A percentile compares a stretch with the other conserved stretches of the same genome.
phyloP scores from a whole-genome alignment of 1,284 basidiomycete species.

The Ceratobasidium sp. region DNA sequence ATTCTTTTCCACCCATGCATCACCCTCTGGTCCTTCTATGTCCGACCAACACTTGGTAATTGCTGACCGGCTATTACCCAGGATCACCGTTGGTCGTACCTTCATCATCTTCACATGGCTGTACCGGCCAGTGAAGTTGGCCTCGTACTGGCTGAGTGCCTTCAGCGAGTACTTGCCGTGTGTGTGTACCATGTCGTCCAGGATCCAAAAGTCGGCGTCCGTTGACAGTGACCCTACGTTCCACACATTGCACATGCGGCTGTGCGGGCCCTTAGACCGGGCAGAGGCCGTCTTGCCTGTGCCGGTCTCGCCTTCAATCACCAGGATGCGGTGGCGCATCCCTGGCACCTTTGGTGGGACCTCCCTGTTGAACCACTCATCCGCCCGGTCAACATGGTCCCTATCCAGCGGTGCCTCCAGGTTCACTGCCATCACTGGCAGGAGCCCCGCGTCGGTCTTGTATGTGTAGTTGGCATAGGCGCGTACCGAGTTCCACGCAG shows the following conservation, averaged over 20 bases:
- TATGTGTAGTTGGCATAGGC: background rate
- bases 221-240: background rate
- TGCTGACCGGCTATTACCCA: background rate
- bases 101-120: background rate
- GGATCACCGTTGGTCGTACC: background rate
- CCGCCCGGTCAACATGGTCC: background rate
- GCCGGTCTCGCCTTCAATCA: background rate
- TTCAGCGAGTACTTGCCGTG: conserved; percentile 13
- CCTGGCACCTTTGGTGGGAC: background rate
- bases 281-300: background rate
- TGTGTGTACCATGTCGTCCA: conserved; percentile 7
- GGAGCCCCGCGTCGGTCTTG: background rate
- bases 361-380: background rate
- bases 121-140: background rate
- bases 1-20: background rate
- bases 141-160: conserved; percentile 12
- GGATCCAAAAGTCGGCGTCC: conserved; percentile 6
- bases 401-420: background rate
- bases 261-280: background rate
- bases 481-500: conserved; percentile 1
- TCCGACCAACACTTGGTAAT: background rate
- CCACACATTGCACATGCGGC: conserved; percentile 5
- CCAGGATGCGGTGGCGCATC: conserved; percentile 9
- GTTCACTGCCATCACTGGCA: background rate
- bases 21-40: background rate